These are phyloP conservation scores for Rhinocladiella mackenziei DNA, from an alignment of 2,329 filamentous ascomycete species.

Conservation along the genomic window DNA sequence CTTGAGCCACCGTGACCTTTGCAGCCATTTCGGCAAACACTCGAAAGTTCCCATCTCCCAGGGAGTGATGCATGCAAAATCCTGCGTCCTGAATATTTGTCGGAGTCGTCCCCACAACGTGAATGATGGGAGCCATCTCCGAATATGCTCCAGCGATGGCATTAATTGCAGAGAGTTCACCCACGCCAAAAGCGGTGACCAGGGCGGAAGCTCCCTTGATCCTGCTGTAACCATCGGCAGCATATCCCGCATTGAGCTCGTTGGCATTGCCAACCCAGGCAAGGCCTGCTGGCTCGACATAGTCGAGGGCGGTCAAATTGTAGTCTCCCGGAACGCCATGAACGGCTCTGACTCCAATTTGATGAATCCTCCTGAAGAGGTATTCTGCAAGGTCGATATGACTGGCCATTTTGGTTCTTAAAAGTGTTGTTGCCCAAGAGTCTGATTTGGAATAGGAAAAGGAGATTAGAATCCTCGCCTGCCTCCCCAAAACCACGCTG, in stretches of 20 bases:
- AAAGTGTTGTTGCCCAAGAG: neutral
- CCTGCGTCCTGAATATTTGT: constrained; percentile 21
- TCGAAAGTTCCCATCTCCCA: constrained; percentile 50
- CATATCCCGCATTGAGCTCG: constrained; percentile 64
- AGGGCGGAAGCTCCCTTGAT: constrained; percentile 38
- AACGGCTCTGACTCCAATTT: constrained; percentile 48
- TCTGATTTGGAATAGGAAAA: too few species aligned
- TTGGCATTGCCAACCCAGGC: constrained; percentile 61
- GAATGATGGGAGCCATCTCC: constrained; percentile 56
- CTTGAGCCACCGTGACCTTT: constrained; percentile 50
- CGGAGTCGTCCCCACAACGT: constrained; percentile 51
- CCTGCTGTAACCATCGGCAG: constrained; percentile 74
- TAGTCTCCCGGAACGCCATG: constrained; percentile 52
- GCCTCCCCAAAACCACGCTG: too few species aligned
- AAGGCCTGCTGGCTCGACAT: constrained; percentile 51
- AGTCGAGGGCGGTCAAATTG: constrained; percentile 50
- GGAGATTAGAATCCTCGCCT: too few species aligned
- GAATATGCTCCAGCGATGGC: constrained; percentile 49
- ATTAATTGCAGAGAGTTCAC: constrained; percentile 43
- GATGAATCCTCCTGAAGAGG: constrained; percentile 47
- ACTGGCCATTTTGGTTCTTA: constrained; percentile 7
- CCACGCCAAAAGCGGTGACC: constrained; percentile 60
- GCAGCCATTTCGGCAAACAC: constrained; percentile 50
- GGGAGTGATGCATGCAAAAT: constrained; percentile 34
- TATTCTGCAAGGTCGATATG: constrained; percentile 48